These are phyloP conservation scores for Candida xyloterini DNA, from an alignment of 805 yeast species.

Conservation along the genomic window DNA sequence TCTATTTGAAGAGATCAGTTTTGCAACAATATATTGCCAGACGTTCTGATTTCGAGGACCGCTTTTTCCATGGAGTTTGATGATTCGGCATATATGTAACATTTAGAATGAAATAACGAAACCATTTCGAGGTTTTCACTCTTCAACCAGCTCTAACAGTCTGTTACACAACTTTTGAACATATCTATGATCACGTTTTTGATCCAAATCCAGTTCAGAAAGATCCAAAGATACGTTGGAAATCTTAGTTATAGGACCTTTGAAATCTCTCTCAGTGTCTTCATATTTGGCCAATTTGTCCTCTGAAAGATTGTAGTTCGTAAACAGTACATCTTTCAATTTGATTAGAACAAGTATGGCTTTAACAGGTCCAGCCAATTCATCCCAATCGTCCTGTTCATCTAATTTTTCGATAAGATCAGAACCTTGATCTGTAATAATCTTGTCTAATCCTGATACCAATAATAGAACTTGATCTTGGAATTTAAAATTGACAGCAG, in stretches of 20 bases:
- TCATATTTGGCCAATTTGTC: conserved; percentile 22
- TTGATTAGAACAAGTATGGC: conserved; percentile 16
- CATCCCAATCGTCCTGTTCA: conserved; percentile 11
- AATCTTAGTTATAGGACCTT: conserved; percentile 11
- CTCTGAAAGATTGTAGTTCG: conserved; percentile 21
- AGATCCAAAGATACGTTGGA: conserved; percentile 12
- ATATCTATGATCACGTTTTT: background rate
- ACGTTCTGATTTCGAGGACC: conserved; percentile 64
- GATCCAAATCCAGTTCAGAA: conserved; percentile 9
- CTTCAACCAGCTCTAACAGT: conserved; percentile 3
- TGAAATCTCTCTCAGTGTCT: conserved; percentile 23
- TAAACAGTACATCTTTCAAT: conserved; percentile 13
- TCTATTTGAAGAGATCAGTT: conserved; percentile 57
- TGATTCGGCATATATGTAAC: too few relatives aligned
- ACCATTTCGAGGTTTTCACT: background rate
- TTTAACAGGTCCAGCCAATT: conserved; percentile 15
- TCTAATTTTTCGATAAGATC: conserved; percentile 30
- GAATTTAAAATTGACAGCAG: conserved; percentile 37
- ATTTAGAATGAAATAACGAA: too few relatives aligned
- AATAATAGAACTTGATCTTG: conserved; percentile 52
- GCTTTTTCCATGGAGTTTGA: conserved; percentile 34
- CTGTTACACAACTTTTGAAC: conserved; percentile 2
- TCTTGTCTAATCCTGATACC: conserved; percentile 42
- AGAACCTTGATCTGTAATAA: conserved; percentile 41
- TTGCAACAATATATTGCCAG: conserved; percentile 65